Base-by-base conservation (phyloP, 2,329 filamentous ascomycete species). In the Corniculantispora saksenae region DNA sequence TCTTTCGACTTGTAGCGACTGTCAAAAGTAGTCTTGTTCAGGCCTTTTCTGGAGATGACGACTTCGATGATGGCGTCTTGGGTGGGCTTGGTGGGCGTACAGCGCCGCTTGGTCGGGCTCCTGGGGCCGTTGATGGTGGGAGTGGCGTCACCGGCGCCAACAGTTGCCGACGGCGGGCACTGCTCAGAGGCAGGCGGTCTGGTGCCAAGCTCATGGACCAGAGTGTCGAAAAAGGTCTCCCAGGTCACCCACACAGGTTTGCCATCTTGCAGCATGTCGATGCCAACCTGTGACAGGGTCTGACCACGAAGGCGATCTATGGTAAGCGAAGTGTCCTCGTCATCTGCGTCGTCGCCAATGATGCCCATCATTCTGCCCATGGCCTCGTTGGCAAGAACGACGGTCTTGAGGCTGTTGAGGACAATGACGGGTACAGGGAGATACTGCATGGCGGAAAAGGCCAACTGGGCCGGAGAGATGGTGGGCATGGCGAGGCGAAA, bases 331-430 rank as follows among this genome's bases (percentile, higher is more conserved):
- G 74, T 72, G 55, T 81, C 79, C 21, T 81, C 79, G 19, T 77
- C 76, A 29, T 76, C 77, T 4, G 77, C 70, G 32, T 76, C 73
- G 19, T 81, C 79, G 3, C 72, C 68, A 29, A 86, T 80, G 57
- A 91, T 80, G 4, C 87, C 89, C 25, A 94, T 77, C 70, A 94
- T 77, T 63, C 86, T 83, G 1, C 87, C 89, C 85, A 93, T 89
- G 23, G 91, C 88, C 69, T 93, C 89, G 70, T 94, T 94, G 38
- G 90, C 91, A 48, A 93, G 76, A 1, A 91, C 83, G 3, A 93
- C 84, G 0, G 88, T 91, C 76, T 93, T 93, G 35, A 85, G 72
- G 43, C 83, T 86, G 59, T 89, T 89, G 43, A 94, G 78, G 1
- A 94, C 86, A 43, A 93, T 75, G 5, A 92, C 75, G 0, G 91